Evolutionary conservation across 768 basidiomycete species (phyloP).

Genomic region (Rossbeevera mucosa): DNA sequence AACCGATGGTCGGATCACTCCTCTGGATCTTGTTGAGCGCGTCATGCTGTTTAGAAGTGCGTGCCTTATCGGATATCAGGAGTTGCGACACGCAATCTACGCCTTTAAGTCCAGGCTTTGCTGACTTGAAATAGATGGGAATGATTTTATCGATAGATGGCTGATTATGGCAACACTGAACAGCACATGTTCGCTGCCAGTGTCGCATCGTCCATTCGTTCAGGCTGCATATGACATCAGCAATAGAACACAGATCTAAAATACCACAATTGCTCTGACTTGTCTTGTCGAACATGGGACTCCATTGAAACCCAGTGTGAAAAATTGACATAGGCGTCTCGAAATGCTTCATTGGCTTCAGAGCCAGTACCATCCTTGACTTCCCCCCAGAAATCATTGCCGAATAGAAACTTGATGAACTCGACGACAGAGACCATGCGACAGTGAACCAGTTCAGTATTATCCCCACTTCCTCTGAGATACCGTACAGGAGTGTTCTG

Average conservation of each 20-base stretch:
- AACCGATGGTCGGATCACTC: background rate
- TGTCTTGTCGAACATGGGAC: background rate
- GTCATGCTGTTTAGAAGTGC: background rate
- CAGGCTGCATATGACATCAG: background rate
- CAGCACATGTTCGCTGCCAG: background rate
- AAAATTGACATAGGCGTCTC: background rate
- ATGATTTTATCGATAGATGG: background rate
- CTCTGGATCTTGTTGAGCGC: background rate
- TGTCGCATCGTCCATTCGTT: background rate
- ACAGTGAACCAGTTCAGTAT: background rate
- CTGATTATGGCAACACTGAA: background rate
- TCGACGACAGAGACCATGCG: background rate
- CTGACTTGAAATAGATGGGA: background rate
- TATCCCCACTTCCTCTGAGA: background rate
- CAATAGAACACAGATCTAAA: background rate
- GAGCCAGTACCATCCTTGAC: background rate
- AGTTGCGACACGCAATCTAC: background rate
- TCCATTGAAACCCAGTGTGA: background rate
- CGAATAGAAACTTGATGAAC: constrained; percentile 4
- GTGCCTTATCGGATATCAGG: background rate
- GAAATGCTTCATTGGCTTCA: background rate
- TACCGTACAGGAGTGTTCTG: background rate
- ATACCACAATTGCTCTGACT: background rate
- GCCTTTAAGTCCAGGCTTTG: background rate
- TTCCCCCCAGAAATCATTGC: background rate